phyloP scores from a whole-genome alignment of 192 early-diverging fungal genomes.

The Coemansia erecta region DNA sequence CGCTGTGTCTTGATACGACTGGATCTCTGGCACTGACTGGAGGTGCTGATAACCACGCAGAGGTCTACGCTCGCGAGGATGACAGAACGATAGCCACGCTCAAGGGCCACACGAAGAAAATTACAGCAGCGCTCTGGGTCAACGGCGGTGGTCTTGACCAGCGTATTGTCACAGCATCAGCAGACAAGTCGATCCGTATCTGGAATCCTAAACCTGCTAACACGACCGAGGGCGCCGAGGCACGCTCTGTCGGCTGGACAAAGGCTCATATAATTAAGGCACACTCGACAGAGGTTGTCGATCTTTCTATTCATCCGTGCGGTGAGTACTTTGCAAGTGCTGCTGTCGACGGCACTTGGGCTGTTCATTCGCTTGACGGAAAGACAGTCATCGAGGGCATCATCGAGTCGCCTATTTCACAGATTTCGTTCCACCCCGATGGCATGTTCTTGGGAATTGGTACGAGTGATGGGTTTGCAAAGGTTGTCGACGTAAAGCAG shows the following conservation, averaged over 20 bases:
- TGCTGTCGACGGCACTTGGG: slow-evolving; percentile 75
- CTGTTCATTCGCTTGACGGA: slow-evolving; percentile 68
- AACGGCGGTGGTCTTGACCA: slow-evolving; percentile 51
- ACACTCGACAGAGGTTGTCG: slow-evolving; percentile 71
- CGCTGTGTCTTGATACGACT: slow-evolving; percentile 57
- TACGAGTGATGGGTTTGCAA: slow-evolving; percentile 64
- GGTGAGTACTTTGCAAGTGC: slow-evolving; percentile 77
- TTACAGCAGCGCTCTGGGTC: slow-evolving; percentile 62
- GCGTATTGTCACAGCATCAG: slow-evolving; percentile 68
- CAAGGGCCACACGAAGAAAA: slow-evolving; percentile 83
- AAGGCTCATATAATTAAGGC: slow-evolving; percentile 57
- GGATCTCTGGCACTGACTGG: slow-evolving; percentile 72
- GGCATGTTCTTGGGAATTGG: slow-evolving; percentile 84
- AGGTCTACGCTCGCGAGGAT: slow-evolving; percentile 64
- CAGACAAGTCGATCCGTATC: slow-evolving; percentile 79
- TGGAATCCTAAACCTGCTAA: slow-evolving; percentile 61
- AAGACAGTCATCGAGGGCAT: slow-evolving; percentile 13
- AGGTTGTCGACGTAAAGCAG: slow-evolving; percentile 82
- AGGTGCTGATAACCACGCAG: slow-evolving; percentile 74
- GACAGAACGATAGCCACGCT: slow-evolving; percentile 65
- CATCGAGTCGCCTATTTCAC: slow-evolving; percentile 28
- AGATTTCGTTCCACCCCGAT: slow-evolving; percentile 84
- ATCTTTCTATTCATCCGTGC: slow-evolving; percentile 77
- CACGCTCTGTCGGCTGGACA: slow-evolving; percentile 32
- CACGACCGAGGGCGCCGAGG: slow-evolving; percentile 17